A percentile compares a stretch with the other conserved stretches of the same genome.
These are phyloP conservation scores for Neoascochyta sp. DNA, from an alignment of 2,329 filamentous ascomycete genomes.

Conservation along the genomic window DNA sequence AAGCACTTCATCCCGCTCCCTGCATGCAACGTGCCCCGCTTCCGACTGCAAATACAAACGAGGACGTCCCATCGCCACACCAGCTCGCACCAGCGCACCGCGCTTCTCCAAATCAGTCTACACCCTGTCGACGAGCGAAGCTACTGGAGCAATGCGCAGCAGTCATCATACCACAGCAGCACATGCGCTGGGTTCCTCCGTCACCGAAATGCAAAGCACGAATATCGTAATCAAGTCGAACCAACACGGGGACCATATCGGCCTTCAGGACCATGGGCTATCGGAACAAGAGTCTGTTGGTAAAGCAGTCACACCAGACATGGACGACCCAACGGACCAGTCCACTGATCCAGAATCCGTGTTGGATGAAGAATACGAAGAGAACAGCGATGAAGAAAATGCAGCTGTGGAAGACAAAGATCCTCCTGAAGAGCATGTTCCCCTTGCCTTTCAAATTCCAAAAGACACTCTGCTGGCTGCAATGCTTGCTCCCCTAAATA, in stretches of 20 bases:
- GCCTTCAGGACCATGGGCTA: too few relatives aligned
- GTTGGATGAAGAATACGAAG: slow-evolving; percentile 1
- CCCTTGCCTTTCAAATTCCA: slow-evolving; percentile 35
- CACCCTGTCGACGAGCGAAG: too few relatives aligned
- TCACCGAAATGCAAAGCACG: too few relatives aligned
- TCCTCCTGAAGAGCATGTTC: slow-evolving; percentile 13
- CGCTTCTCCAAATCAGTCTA: too few relatives aligned
- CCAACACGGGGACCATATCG: too few relatives aligned
- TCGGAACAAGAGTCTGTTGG: too few relatives aligned
- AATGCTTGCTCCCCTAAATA: slow-evolving; percentile 30
- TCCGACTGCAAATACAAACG: slow-evolving; percentile 17
- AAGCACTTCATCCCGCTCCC: slow-evolving; percentile 5
- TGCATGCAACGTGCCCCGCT: slow-evolving; percentile 2
- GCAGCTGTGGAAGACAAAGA: slow-evolving; percentile 15
- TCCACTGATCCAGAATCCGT: slow-evolving; percentile 3
- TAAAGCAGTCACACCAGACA: too few relatives aligned
- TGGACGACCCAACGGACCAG: slow-evolving; percentile 1
- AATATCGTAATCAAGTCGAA: too few relatives aligned
- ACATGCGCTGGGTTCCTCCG: too few relatives aligned
- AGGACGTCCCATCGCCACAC: slow-evolving; percentile 14
- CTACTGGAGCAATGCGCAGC: too few relatives aligned
- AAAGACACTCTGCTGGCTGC: slow-evolving; percentile 22
- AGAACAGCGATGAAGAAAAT: slow-evolving; percentile 5
- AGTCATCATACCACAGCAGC: too few relatives aligned
- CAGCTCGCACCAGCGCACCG: too few relatives aligned